These are phyloP conservation scores for Ophiocordyceps australis DNA, from an alignment of 2,329 filamentous ascomycete species.

Conservation along the genomic window DNA sequence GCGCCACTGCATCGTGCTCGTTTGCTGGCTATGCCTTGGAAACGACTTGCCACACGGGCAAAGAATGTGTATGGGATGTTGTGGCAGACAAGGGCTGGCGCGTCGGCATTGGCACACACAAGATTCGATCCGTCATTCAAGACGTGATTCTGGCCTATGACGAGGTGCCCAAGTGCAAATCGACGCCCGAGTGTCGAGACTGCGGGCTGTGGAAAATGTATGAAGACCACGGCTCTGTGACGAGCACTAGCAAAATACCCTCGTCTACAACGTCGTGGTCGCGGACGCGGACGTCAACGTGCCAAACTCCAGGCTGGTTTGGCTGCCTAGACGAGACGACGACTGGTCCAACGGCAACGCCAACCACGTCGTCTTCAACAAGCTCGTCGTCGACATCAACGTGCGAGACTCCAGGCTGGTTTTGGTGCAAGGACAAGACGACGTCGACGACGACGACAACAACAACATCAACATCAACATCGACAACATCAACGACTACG, in stretches of 20 bases:
- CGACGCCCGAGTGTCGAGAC: slow-evolving; percentile 68
- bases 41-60: slow-evolving; percentile 76
- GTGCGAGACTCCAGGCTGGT: slow-evolving; percentile 46
- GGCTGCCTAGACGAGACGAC: slow-evolving; percentile 55
- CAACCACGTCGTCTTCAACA: slow-evolving; percentile 20
- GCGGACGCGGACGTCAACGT: slow-evolving; percentile 70
- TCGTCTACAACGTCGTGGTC: slow-evolving; percentile 36
- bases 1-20: slow-evolving; percentile 73
- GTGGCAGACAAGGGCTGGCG: slow-evolving; percentile 86
- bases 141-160: slow-evolving; percentile 79
- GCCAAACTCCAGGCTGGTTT: slow-evolving; percentile 88
- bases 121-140: slow-evolving; percentile 72
- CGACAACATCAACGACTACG: slow-evolving; percentile 10
- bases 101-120: slow-evolving; percentile 78
- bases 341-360: slow-evolving; percentile 17
- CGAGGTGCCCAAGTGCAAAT: slow-evolving; percentile 55
- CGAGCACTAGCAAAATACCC: slow-evolving; percentile 47
- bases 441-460: slow-evolving; percentile 14
- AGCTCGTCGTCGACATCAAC: slow-evolving; percentile 32
- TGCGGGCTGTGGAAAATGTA: slow-evolving; percentile 92
- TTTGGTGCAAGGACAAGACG: slow-evolving; percentile 39
- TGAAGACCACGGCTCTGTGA: slow-evolving; percentile 77
- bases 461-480: slow-evolving; percentile 4
- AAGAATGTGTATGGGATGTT: slow-evolving; percentile 81
- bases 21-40: slow-evolving; percentile 89